Percentiles rank a stretch among this genome's conserved stretches.
These are phyloP conservation scores for Apiotrichum veenhuisii DNA, from an alignment of 1,284 basidiomycete genomes.

Conservation along the genomic window DNA sequence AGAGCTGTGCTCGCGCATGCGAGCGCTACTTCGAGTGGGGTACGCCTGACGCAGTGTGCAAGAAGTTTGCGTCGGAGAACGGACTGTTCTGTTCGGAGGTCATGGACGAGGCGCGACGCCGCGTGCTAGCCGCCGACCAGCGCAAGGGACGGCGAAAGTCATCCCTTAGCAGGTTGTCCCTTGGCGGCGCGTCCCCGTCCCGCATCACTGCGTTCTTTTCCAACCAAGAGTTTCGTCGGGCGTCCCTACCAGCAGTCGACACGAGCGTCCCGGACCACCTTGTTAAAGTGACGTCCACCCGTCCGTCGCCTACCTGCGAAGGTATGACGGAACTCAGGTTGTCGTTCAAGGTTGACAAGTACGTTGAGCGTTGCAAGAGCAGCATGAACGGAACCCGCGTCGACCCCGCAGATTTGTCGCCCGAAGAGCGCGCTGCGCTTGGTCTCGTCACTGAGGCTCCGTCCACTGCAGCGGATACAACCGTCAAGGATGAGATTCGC, in stretches of 20 bases:
- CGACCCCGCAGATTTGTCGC: slow-evolving; percentile 26
- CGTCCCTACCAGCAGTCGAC: not conserved
- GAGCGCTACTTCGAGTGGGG: slow-evolving; percentile 90
- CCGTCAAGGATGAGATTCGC: slow-evolving; percentile 24
- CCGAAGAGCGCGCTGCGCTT: slow-evolving; percentile 13
- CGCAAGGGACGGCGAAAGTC: not conserved
- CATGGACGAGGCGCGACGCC: slow-evolving; percentile 25
- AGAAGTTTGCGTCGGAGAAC: slow-evolving; percentile 39
- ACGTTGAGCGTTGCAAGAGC: slow-evolving; percentile 25
- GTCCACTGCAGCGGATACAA: not conserved
- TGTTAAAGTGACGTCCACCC: slow-evolving; percentile 30
- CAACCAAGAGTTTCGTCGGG: not conserved
- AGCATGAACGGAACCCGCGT: slow-evolving; percentile 40
- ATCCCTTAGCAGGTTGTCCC: not conserved
- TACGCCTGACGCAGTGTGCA: slow-evolving; percentile 57
- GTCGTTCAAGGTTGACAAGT: slow-evolving; percentile 26
- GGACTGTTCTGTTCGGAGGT: slow-evolving; percentile 35
- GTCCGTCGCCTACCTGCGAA: slow-evolving; percentile 31
- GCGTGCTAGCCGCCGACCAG: not conserved
- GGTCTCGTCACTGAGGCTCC: slow-evolving; percentile 24
- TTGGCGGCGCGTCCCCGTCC: not conserved
- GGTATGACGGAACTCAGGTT: slow-evolving; percentile 39
- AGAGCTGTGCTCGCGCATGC: slow-evolving; percentile 67
- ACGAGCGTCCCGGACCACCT: slow-evolving; percentile 24
- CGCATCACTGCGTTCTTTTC: slow-evolving; percentile 23